Evolutionary conservation across 306 rosid genomes (phyloP), one percentile per base, ranked within the genome.

Genomic region (Trichosanthes truncata): DNA sequence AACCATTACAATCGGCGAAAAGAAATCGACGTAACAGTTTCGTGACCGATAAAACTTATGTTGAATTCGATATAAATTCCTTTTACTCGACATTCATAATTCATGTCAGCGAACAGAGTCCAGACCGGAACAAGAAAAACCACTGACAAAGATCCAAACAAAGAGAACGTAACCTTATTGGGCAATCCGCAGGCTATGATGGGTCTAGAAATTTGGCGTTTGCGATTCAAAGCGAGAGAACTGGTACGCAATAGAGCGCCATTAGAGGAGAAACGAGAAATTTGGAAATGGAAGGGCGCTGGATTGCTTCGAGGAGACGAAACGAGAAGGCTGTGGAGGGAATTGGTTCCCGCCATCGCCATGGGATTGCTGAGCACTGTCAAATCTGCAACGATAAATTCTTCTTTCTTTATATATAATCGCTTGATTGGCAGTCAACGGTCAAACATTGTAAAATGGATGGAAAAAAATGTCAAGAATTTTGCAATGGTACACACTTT

Each of bases 261-360:
- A 26, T 38, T 48, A 10, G 80, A 18, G 33, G 67, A 86, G 35
- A 76, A 80, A 71, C 3, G 62, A 31, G 75, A 53, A 29, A 23
- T 36, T 35, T 66, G 85, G 80, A 8, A 84, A 61, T 46, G 71
- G 51, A 81, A 61, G n/a, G 80, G 43, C 38, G 63, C 66, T 53
- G 83, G 13, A 51, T 71, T 65, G 41, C 84, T 36, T 63, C 85
- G 59, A 45, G 90, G 87, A 78, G 87, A 78, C 26, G 88, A 80
- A 80, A 87, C 79, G 76, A 78, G 40, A 69, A 87, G 88, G 78
- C 88, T 55, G 45, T 85, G 83, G 66, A 85, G 68, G 40, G 87
- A 81, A 80, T 84, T 60, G 46, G 87, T 82, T 83, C 86, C 93
- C 89, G 89, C 88, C 95, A 91, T 87, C 55, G 77, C 77, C 66